Evolutionary conservation across 371 early-diverging fungal genomes (phyloP), one percentile per base, ranked within the genome.

Genomic region (Mortierella sp.): DNA sequence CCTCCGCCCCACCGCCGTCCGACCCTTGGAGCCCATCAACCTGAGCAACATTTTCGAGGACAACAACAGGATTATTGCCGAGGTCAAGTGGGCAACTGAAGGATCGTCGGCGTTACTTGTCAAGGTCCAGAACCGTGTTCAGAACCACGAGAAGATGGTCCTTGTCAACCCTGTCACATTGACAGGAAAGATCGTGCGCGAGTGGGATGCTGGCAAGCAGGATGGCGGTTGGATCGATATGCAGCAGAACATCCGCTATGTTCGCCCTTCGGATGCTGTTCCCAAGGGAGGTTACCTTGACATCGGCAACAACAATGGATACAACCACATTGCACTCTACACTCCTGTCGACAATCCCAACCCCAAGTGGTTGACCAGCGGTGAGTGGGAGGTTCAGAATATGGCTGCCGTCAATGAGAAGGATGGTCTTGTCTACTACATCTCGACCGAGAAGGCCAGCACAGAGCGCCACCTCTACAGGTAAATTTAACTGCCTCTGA

Each of bases 121-220:
- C 63, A 92, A 96, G 80, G 91, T 93, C 57, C 96, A 94, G 88
- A 98, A 99, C 80, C 92, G 99, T 24, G 94, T 98, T 45, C 99
- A 99, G 84, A 97, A 97, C 83, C 91, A 93, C 14, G 91, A 93
- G 80, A 89, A 92, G 26, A 88, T 96, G 26, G 95, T 92, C 75
- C 74, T 96, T 28, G 89, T 89, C 5, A 72, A 85, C 44, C 83
- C 83, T 31, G 3, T 80, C 24, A 65, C 79, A 11, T 73, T 80
- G 13, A 84, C 80, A 0, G 90, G 90, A 8, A 78, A 73, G 24
- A 68, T 91, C 16, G 90, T 93, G 42, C 89, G 92, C 11, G 91
- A 93, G 79, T 91, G 92, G 85, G 90, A 89, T 52, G 84, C 91
- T 80, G 76, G 83, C 44, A 73, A 84, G 60, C 88, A 83, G 57